Evolutionary conservation across 345 rosid genomes (phyloP), one percentile per base, ranked within the genome.

Genomic region (Dovyalis caffra): DNA sequence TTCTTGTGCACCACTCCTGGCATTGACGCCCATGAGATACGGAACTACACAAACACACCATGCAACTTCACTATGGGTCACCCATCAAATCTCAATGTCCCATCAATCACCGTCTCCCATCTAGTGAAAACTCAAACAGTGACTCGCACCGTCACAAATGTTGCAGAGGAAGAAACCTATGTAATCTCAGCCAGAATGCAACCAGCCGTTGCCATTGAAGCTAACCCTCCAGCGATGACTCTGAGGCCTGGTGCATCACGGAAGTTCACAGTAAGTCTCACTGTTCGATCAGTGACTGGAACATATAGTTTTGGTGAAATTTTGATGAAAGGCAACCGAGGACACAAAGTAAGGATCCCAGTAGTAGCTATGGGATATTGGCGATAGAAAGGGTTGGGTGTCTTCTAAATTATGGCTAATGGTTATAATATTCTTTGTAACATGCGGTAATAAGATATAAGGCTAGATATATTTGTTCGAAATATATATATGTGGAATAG

Each of bases 1-100:
- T 96, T 96, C 93, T 78, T 96, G 81, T 96, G 99, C 84, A 89
- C 98, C 40, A 96, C 99, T 6, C 91, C 99, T 0, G 98, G 99
- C 14, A 88, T 93, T 2, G 86, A 92, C 60, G 76, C 71, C 25
- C 91, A 88, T 8, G 99, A 91, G 89, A 90, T 96, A 79, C 80
- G 33, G 57, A 93, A 93, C 80, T 92, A 89, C 83, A 90, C 98
- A 29, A 89, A 79, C 80, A 35, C 76, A 34, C 92, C 90, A 5
- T 96, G 99, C 89, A 88, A 93, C 85, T 83, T 32, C 87, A 80
- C 89, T 71, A 89, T 93, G 84, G 87, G 84, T 77, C 97, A 82
- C 72, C 97, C 98, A 7, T 88, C 90, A 20, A 96, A 96, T 85
- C 87, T 96, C 82, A 96, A 96, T 82, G 68, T 90, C 21, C 98